phyloP scores from a whole-genome alignment of 106 monocot species.

The Cymbidium sinense region DNA sequence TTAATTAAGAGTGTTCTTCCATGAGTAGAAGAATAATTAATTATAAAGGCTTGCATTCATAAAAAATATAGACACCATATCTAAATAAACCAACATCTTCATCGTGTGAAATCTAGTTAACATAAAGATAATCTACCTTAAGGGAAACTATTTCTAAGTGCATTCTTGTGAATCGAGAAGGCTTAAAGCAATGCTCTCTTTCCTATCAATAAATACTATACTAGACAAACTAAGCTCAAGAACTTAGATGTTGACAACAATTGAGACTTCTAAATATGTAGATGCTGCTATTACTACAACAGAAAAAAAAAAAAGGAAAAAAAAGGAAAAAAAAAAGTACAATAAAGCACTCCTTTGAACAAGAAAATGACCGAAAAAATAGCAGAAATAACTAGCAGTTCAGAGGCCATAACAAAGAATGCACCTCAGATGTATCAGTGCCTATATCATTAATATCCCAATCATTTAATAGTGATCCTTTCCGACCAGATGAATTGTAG shows the following conservation, averaged over 20 bases:
- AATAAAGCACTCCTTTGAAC: neutral
- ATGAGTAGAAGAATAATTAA: too few relatives aligned
- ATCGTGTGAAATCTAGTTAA: too few relatives aligned
- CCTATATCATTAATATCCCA: conserved; percentile 93
- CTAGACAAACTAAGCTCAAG: neutral
- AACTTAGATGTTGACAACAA: neutral
- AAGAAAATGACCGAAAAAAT: neutral
- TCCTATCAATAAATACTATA: too few relatives aligned
- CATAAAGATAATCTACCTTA: too few relatives aligned
- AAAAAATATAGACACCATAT: too few relatives aligned
- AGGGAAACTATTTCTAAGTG: too few relatives aligned
- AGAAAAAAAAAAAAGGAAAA: neutral
- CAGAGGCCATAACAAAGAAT: neutral
- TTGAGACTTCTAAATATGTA: neutral
- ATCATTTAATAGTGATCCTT: conserved; percentile 57
- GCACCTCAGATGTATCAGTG: conserved; percentile 78
- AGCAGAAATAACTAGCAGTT: neutral
- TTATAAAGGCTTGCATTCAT: too few relatives aligned
- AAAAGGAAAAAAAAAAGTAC: neutral
- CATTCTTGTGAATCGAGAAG: too few relatives aligned
- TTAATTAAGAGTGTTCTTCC: too few relatives aligned
- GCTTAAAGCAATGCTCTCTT: too few relatives aligned
- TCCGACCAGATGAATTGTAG: conserved; percentile 68
- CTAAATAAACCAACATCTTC: too few relatives aligned
- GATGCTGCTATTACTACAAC: neutral